Base-by-base conservation (phyloP, 495 filamentous ascomycete species). In the Neurospora sublineolata region DNA sequence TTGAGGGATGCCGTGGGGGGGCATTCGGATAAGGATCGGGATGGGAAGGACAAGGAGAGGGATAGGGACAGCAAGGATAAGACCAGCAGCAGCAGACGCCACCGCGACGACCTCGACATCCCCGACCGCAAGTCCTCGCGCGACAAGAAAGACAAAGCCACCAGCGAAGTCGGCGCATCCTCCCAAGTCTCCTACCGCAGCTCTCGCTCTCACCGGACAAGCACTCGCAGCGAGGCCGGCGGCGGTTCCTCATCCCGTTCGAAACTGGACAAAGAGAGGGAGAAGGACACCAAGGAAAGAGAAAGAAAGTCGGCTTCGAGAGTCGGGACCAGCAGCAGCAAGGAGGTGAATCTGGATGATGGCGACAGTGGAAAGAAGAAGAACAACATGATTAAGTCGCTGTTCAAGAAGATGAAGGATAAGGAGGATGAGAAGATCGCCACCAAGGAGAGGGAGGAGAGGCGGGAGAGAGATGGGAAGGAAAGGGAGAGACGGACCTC, bases 351-450 rank as follows among this genome's bases (percentile, higher is more conserved):
- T 3, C 71, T 70, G 0, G 52, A 69, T 76, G 41, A 70, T 77
- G 20, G 68, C 69, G n/a, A 67, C 37, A 75, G 72, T 41, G 83
- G 81, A 69, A 71, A 75, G 71, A 80, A 80, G 75, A 85, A 87
- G 79, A 79, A 82, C 70, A 87, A 83, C 76, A 84, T 87, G 81
- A 81, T 83, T 7, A 83, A 84, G 72, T 71, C 80, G 33, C 69
- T 89, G 68, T 88, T 89, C 72, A 84, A 83, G 76, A 82, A 80
- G 77, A 82, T 76, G 77, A 82, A 83, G 79, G 83, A 85, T 37
- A 79, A 80, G 69, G 77, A 82, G 23, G 80, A 81, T 10, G 72
- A 78, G 37, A 75, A 80, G 18, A 36, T 64, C 9, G 52, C 27
- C 7, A 70, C 12, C 10, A 72, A 75, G 73, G 71, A 73, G 30